A percentile compares a stretch with the other conserved stretches of the same genome.
Evolutionary conservation across 345 rosid genomes (phyloP).

Genomic region (Populus deltoides): DNA sequence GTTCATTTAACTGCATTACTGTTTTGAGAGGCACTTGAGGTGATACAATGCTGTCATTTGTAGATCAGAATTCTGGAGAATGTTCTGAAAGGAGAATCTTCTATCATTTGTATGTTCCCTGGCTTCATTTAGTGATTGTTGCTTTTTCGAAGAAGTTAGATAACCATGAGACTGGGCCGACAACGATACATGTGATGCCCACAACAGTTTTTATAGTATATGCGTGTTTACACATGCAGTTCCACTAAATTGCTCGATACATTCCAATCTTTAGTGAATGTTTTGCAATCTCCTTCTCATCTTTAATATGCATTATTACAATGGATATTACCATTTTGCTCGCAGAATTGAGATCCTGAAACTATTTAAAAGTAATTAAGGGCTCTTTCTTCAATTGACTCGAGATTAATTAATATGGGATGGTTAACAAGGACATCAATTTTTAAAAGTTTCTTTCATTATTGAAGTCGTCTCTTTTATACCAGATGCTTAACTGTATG

Average conservation of each 20-base stretch:
- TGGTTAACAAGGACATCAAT: background rate
- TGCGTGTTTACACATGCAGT: background rate
- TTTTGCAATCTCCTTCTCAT: background rate
- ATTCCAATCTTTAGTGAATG: background rate
- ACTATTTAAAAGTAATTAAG: background rate
- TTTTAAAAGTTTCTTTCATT: background rate
- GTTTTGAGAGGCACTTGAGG: background rate
- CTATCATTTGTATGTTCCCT: background rate
- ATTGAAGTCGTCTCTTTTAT: too few species aligned
- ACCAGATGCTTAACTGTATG: slow-evolving; percentile 4
- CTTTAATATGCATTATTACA: background rate
- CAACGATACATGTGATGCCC: background rate
- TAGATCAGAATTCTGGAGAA: background rate
- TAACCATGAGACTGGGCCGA: background rate
- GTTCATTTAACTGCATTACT: background rate
- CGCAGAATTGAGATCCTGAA: background rate
- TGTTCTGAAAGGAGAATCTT: background rate
- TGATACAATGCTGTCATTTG: background rate
- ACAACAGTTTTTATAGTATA: too few species aligned
- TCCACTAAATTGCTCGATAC: background rate
- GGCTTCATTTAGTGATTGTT: background rate
- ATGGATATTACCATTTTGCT: background rate
- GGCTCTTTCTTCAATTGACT: background rate
- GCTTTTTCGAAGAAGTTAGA: background rate
- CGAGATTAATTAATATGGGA: background rate